phyloP scores from a whole-genome alignment of 768 basidiomycete genomes.

The Tricholoma saponaceum region DNA sequence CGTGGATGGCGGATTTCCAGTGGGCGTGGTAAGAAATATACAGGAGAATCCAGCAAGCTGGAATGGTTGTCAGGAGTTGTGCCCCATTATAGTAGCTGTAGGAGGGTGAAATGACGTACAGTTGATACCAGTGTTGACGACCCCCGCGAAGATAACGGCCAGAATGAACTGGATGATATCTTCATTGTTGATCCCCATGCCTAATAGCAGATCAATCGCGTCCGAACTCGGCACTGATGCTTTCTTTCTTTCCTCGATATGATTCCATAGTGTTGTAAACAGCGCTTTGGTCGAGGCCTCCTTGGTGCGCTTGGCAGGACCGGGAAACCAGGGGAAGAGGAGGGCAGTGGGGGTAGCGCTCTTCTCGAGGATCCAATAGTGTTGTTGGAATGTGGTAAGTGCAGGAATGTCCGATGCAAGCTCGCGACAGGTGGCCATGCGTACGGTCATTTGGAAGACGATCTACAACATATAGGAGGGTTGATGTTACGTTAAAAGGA shows the following conservation, averaged over 20 bases:
- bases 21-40: slow-evolving; percentile 27
- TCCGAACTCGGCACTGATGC: slow-evolving; percentile 22
- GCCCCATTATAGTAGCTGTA: neutral
- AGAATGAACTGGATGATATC: slow-evolving; percentile 29
- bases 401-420: slow-evolving; percentile 17
- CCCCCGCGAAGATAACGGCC: slow-evolving; percentile 32
- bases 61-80: neutral
- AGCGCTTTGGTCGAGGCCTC: slow-evolving; percentile 26
- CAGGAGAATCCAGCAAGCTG: slow-evolving; percentile 35
- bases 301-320: slow-evolving; percentile 24
- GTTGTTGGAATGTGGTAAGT: slow-evolving; percentile 14
- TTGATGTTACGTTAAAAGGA: neutral
- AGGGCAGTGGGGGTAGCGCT: slow-evolving; percentile 28
- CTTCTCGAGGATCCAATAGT: slow-evolving; percentile 25
- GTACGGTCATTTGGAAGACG: slow-evolving; percentile 26
- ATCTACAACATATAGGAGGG: slow-evolving; percentile 10
- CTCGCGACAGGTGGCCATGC: slow-evolving; percentile 25
- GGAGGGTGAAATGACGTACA: neutral
- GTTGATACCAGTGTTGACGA: slow-evolving; percentile 22
- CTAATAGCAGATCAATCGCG: slow-evolving; percentile 32
- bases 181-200: slow-evolving; percentile 22
- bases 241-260: slow-evolving; percentile 23
- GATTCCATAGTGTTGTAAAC: slow-evolving; percentile 19
- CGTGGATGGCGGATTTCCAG: slow-evolving; percentile 28
- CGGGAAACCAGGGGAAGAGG: slow-evolving; percentile 32